Evolutionary conservation across 129 eudicot species (phyloP), one percentile per base, ranked within the genome.

Genomic region (Scalesia atractyloides): DNA sequence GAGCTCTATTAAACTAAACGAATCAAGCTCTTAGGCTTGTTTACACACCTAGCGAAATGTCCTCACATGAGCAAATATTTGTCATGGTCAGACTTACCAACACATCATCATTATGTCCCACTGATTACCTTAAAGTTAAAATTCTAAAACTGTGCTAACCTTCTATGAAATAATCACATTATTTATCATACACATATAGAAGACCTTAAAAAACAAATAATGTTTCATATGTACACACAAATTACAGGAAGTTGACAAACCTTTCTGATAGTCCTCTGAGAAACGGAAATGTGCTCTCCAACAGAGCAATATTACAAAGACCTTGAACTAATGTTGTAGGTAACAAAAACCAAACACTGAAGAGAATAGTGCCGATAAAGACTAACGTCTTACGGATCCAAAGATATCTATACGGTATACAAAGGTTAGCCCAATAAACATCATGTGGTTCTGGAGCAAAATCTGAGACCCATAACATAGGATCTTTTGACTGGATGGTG

Each of bases 381-480:
- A 84, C 83, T 41, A 76, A 79, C 33, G 88, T 84, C 80, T 68
- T 89, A n/a, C 97, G 97, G 66, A 93, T 80, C 98, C 98, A 93
- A 66, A 93, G 81, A 65, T 77, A 54, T 82, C 83, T 82, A 73
- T 86, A 90, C 24, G 98, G 97, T 48, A 93, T 81, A 73, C 85
- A 81, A 47, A 93, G 84, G 64, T 93, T 93, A 53, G 82, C 64
- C 98, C 98, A 93, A 51, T 64, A 90, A 43, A 93, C 83, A 77
- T 93, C 98, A 44, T 65, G 64, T 69, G 98, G 98, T 73, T 90
- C 97, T 36, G 98, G 98, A 76, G 98, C 96, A 75, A 74, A 18
- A 59, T 90, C 89, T 12, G 87, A 84, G 63, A 90, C 96, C 98
- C 98, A 93, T 51, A 79, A 77, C 98, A 93, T 93, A 15, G 98